phyloP scores from a whole-genome alignment of 441 rosid species.

The Manihot esculenta region DNA sequence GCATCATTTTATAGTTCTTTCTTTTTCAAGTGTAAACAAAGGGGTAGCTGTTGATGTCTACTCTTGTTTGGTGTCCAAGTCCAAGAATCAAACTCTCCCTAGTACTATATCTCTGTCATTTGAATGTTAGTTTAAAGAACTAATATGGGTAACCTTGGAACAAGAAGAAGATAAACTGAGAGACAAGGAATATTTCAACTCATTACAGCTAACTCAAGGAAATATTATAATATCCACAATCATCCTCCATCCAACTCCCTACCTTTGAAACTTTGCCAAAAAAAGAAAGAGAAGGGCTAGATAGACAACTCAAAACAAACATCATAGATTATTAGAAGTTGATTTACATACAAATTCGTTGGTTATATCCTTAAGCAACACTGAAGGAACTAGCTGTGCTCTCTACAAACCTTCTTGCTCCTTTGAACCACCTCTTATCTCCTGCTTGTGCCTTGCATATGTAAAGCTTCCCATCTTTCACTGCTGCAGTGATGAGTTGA shows the following conservation, averaged over 20 bases:
- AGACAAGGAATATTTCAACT: too few species aligned
- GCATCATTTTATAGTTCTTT: too few species aligned
- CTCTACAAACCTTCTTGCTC: conserved; percentile 83
- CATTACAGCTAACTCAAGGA: not conserved
- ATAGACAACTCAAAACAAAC: conserved; percentile 11
- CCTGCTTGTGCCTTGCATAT: conserved; percentile 99
- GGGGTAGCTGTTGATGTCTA: too few species aligned
- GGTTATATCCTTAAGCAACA: conserved; percentile 50
- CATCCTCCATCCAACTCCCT: not conserved
- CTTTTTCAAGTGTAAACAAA: too few species aligned
- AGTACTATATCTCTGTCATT: too few species aligned
- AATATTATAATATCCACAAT: conserved; percentile 2
- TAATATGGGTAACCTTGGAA: too few species aligned
- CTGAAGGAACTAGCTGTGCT: conserved; percentile 75
- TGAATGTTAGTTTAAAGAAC: too few species aligned
- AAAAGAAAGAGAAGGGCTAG: not conserved
- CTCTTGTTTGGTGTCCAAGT: too few species aligned
- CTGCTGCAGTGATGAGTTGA: conserved; percentile 72
- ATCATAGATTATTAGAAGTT: conserved; percentile 16
- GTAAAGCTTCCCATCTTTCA: conserved; percentile 80
- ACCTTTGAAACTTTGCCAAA: not conserved
- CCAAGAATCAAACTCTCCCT: too few species aligned
- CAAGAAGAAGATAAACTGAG: too few species aligned
- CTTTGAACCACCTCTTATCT: conserved; percentile 99
- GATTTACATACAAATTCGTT: conserved; percentile 32